Evolutionary conservation across 148 eudicot genomes (phyloP), one percentile per base, ranked within the genome.

Genomic region (Diospyros kaki): DNA sequence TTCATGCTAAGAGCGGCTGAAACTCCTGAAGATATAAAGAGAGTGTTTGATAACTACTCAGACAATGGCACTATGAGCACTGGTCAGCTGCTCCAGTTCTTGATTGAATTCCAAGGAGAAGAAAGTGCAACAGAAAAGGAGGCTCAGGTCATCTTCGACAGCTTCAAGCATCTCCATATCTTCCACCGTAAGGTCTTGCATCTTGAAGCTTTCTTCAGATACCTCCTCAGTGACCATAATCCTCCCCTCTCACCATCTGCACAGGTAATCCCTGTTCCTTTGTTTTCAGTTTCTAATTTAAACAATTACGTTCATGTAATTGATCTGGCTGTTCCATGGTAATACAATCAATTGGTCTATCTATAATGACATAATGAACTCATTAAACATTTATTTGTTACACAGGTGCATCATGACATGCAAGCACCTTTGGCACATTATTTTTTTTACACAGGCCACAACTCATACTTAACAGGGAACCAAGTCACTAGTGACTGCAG

Each of bases 381-480:
- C 46, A 58, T 79, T n/a, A 58, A 71, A 46, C 72, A 83, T 46
- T 58, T 84, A 11, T 65, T 45, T 66, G 28, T 58, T 67, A 50
- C 18, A 51, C 84, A 89, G 92, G 90, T 88, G 46, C 84, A 83
- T 72, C 87, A 90, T 61, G 84, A 90, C 84, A 90, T 90, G 95
- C 58, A 63, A 17, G 83, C 89, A 3, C 95, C 95, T 6, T 43
- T 90, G 72, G 79, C 90, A 60, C 92, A 90, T 66, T 90, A 90
- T 78, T 90, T 82, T 86, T 62, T 90, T 64, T 83, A 83, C 76
- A 90, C 94, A 39, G 91, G 94, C 71, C 94, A 90, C 80, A 90
- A 90, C 75, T 88, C 95, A 60, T 90, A 90, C 89, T 79, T 90
- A 78, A 90, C 90, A 0, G 95, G 95, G 50, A 90, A 88, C 77